phyloP scores from a whole-genome alignment of 1,284 basidiomycete genomes.

The Cutaneotrichosporon arboriforme region DNA sequence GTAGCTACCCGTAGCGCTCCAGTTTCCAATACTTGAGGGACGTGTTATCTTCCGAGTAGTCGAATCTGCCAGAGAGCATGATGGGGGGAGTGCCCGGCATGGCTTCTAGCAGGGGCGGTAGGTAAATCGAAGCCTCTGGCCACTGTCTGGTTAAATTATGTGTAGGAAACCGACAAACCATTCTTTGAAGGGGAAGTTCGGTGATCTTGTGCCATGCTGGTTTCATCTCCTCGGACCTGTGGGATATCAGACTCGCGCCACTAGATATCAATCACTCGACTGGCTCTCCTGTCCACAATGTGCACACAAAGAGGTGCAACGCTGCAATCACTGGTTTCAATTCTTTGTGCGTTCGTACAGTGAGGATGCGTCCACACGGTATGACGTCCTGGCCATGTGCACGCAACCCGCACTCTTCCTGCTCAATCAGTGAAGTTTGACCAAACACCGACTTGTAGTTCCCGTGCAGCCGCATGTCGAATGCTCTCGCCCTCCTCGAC shows the following conservation, averaged over 20 bases:
- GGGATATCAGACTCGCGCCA: not conserved
- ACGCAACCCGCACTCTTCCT: conserved; percentile 73
- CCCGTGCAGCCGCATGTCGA: conserved; percentile 59
- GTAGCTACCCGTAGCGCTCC: not conserved
- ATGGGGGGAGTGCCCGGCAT: not conserved
- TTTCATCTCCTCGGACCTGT: conserved; percentile 35
- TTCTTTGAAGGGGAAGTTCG: conserved; percentile 20
- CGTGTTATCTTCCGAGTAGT: conserved; percentile 9
- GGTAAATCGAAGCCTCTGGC: conserved; percentile 30
- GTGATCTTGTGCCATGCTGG: conserved; percentile 27
- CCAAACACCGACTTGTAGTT: conserved; percentile 50
- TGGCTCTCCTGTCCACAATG: conserved; percentile 23
- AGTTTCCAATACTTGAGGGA: not conserved
- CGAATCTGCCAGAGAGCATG: conserved; percentile 12
- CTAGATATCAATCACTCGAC: not conserved
- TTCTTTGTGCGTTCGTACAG: not conserved
- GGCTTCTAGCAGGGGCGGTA: conserved; percentile 14
- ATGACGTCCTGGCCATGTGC: conserved; percentile 44
- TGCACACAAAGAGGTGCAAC: not conserved
- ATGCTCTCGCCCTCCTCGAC: conserved; percentile 60
- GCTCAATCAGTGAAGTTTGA: not conserved
- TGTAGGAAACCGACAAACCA: conserved; percentile 19
- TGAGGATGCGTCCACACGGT: conserved; percentile 16
- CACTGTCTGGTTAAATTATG: conserved; percentile 21
- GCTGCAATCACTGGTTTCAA: not conserved